Base-by-base conservation (phyloP, 2,329 filamentous ascomycete genomes). In the Aureobasidium namibiae region DNA sequence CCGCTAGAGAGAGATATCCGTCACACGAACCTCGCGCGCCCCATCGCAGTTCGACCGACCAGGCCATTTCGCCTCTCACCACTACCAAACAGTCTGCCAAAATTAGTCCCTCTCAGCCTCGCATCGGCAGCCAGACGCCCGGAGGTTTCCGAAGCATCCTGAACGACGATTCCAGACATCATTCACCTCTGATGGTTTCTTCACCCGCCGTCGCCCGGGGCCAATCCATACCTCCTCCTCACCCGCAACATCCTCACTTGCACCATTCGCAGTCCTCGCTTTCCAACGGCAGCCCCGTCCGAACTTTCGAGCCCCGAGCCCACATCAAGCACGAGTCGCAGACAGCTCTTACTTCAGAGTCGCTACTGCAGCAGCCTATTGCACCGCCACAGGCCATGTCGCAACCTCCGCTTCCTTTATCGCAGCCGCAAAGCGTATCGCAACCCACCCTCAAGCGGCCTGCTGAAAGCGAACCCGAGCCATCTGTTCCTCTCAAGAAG, bases 401-500 rank as follows among this genome's bases (percentile, higher is more conserved):
- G 21, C 23, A 53, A 33, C 18, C 58, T 9, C 14, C 58, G 2
- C 29, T 26, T n/a, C 23, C 23, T 14, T 33, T 18, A 8, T 54
- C 36, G 14, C 58, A 53, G n/a, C 23, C 49, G 18, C 38, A 39
- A 18, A 36, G 11, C 23, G 29, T 42, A 39, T 10, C 59, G 10
- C 46, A 46, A 21, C 50, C 62, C 13, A 60, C 63, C 23, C 57
- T 65, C 59, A 70, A 70, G 56, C 63, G 68, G 10, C 54, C 65
- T 34, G 68, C 70, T 16, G 64, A 65, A 21, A 61, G 61, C 10
- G 61, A 65, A 4, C 49, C 61, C 10, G 59, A 62, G 5, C 61
- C 61, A 11, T 64, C 65, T 36, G 64, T 62, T 18, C 67, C 68
- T 24, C 52, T 61, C 8, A 73, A 73, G 60, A 67, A 65, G 38